Evolutionary conservation across 257 asterid genomes (phyloP).

Genomic region (Osmanthus fragrans): DNA sequence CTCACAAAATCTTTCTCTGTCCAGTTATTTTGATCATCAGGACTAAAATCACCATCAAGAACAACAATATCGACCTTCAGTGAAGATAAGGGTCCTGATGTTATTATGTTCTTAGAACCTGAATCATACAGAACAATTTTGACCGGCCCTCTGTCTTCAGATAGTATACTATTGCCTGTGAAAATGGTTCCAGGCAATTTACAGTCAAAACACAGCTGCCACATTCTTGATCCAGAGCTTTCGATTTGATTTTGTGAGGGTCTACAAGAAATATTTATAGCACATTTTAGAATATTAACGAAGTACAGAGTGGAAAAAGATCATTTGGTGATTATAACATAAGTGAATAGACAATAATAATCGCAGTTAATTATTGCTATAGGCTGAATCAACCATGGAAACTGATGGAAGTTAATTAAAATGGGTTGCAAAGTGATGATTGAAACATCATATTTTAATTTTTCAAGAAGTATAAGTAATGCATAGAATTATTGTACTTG

Average conservation of each 20-base stretch:
- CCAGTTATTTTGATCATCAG: conserved; percentile 69
- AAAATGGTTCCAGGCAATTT: conserved; percentile 53
- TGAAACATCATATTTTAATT: background rate
- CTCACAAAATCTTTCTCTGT: conserved; percentile 47
- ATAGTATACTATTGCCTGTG: conserved; percentile 51
- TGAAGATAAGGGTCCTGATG: conserved; percentile 61
- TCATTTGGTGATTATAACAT: background rate
- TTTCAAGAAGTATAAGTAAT: background rate
- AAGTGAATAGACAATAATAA: background rate
- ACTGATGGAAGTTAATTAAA: background rate
- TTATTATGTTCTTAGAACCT: conserved; percentile 33
- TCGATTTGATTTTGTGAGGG: conserved; percentile 37
- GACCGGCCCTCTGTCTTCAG: conserved; percentile 34
- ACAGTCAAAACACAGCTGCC: conserved; percentile 51
- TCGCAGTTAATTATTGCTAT: background rate
- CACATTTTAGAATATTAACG: background rate
- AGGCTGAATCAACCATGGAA: background rate
- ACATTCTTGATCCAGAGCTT: conserved; percentile 37
- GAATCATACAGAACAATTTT: conserved; percentile 53
- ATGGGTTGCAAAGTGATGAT: background rate
- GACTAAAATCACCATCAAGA: conserved; percentile 76
- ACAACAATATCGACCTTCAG: conserved; percentile 51
- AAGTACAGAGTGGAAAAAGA: background rate
- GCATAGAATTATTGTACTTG: background rate
- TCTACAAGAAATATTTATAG: conserved; percentile 31